phyloP scores from a whole-genome alignment of 108 stramenopile genomes.

The Epipyxis sp. region DNA sequence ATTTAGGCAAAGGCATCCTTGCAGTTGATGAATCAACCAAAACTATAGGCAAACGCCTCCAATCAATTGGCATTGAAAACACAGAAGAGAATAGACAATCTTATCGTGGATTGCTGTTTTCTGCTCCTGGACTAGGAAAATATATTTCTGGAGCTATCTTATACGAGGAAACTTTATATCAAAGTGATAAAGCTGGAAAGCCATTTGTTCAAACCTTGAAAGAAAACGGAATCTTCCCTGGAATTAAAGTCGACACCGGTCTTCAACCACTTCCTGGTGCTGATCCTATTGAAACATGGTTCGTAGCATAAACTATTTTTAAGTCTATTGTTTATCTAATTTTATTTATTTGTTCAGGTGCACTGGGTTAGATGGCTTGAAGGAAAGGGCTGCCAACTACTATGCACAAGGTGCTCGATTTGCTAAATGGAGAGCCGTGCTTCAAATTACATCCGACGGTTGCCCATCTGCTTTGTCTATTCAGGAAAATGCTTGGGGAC shows the following conservation, averaged over 20 bases:
- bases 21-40: slow-evolving; percentile 78
- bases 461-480: slow-evolving; percentile 6
- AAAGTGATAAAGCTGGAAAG: neutral
- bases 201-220: neutral
- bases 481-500: slow-evolving; percentile 23
- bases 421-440: slow-evolving; percentile 23
- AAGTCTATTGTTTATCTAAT: neutral
- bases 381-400: slow-evolving; percentile 6
- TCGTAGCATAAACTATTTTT: neutral
- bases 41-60: slow-evolving; percentile 67
- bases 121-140: slow-evolving; percentile 30
- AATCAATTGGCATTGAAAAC: slow-evolving; percentile 46
- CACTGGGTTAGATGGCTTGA: slow-evolving; percentile 16
- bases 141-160: neutral
- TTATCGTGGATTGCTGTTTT: slow-evolving; percentile 48
- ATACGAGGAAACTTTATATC: slow-evolving; percentile 16
- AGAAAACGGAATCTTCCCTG: slow-evolving; percentile 1
- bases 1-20: slow-evolving; percentile 63
- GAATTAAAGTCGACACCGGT: slow-evolving; percentile 16
- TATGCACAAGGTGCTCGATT: slow-evolving; percentile 14
- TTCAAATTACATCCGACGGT: neutral
- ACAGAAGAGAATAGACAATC: neutral
- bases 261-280: slow-evolving; percentile 12
- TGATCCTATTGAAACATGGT: slow-evolving; percentile 25
- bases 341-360: neutral